Conservation (phyloP, 2,329 filamentous ascomycete species). For the Arthrobotrys sphaeroides region DNA sequence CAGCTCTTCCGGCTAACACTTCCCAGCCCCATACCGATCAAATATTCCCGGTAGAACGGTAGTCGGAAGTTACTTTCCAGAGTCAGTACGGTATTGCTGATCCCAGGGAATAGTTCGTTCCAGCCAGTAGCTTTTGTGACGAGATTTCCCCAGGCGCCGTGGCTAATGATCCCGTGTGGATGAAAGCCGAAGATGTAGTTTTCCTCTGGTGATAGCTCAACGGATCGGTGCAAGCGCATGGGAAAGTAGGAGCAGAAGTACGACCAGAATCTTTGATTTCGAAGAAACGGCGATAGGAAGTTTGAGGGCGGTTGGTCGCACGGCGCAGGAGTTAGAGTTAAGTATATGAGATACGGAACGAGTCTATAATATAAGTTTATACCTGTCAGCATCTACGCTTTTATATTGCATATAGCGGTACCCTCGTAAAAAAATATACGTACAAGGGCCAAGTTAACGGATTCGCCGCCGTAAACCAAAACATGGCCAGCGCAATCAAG, state of each 20-base stretch:
- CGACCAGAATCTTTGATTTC: slow-evolving; percentile 80
- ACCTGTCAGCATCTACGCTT: background rate
- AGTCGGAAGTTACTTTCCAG: slow-evolving; percentile 96
- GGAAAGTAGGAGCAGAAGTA: slow-evolving; percentile 95
- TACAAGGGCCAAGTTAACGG: slow-evolving; percentile 88
- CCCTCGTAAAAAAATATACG: slow-evolving; percentile 64
- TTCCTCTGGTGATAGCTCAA: slow-evolving; percentile 77
- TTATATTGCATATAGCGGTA: slow-evolving; percentile 9
- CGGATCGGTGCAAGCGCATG: slow-evolving; percentile 83
- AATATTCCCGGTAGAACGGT: slow-evolving; percentile 92
- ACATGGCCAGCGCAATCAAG: slow-evolving; percentile 75
- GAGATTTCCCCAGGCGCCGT: slow-evolving; percentile 49
- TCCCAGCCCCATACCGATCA: slow-evolving; percentile 84
- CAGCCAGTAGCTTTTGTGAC: slow-evolving; percentile 68
- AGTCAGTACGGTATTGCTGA: slow-evolving; percentile 91
- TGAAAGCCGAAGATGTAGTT: slow-evolving; percentile 99
- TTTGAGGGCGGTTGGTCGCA: slow-evolving; percentile 78
- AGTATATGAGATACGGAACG: slow-evolving; percentile 81
- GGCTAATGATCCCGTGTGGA: slow-evolving; percentile 87
- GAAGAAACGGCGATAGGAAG: slow-evolving; percentile 75
- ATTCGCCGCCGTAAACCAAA: slow-evolving; percentile 91
- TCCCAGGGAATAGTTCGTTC: slow-evolving; percentile 85
- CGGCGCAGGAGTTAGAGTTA: slow-evolving; percentile 79
- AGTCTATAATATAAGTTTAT: slow-evolving; percentile 62
- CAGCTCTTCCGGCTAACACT: slow-evolving; percentile 93